Conservation (phyloP, 176 grass and related monocot genomes). For the Juncus inflexus region DNA sequence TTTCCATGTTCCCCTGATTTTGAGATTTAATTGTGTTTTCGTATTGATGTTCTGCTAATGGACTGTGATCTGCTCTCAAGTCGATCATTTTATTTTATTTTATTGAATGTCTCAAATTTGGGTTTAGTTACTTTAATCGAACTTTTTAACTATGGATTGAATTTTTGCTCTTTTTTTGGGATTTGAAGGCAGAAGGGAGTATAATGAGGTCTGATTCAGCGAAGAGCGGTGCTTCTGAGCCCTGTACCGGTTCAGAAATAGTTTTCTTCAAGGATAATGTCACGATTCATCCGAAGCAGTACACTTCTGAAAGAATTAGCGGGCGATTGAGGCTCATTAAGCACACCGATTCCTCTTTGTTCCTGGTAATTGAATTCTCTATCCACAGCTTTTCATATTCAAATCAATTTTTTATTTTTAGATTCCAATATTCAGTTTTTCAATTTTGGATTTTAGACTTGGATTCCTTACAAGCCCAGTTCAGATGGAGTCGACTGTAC, state of each 20-base stretch:
- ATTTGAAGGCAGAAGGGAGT: slow-evolving; percentile 44
- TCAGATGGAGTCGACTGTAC: slow-evolving; percentile 34
- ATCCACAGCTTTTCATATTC: neutral
- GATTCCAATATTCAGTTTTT: neutral
- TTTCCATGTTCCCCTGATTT: neutral
- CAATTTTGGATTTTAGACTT: slow-evolving; percentile 43
- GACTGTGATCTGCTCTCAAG: neutral
- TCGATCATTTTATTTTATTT: neutral
- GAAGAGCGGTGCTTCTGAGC: slow-evolving; percentile 35
- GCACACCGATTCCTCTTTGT: slow-evolving; percentile 53
- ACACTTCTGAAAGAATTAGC: slow-evolving; percentile 67
- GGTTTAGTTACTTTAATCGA: no score
- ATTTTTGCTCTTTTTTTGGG: slow-evolving; percentile 5
- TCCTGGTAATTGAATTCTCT: slow-evolving; percentile 41
- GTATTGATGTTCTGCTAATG: neutral
- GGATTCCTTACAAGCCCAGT: slow-evolving; percentile 51
- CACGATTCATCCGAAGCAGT: slow-evolving; percentile 79
- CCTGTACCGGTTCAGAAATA: slow-evolving; percentile 43
- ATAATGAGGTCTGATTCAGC: slow-evolving; percentile 44
- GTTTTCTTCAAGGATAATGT: slow-evolving; percentile 83
- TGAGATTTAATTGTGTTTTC: neutral
- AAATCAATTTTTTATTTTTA: neutral
- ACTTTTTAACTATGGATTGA: no score
- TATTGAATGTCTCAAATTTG: neutral
- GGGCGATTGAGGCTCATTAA: slow-evolving; percentile 65